Percentiles rank a stretch among this genome's conserved stretches.
These are phyloP conservation scores for Ilex asprella DNA, from an alignment of 257 asterid genomes.

Conservation along the genomic window DNA sequence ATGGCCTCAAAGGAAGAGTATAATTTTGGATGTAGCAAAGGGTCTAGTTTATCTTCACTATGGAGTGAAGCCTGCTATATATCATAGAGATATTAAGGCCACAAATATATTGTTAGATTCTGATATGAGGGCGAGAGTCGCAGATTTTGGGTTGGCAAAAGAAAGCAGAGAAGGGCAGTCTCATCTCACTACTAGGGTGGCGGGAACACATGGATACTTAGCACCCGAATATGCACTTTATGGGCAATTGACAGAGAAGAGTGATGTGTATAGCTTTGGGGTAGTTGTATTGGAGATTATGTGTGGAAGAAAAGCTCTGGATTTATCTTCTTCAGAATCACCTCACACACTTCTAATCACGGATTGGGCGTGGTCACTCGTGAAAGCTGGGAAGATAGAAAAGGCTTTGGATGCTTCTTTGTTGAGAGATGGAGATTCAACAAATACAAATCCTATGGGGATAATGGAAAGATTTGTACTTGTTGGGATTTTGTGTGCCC, in stretches of 20 bases:
- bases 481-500: slow-evolving; percentile 83
- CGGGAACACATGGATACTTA: slow-evolving; percentile 89
- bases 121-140: slow-evolving; percentile 87
- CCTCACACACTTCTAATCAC: slow-evolving; percentile 53
- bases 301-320: slow-evolving; percentile 91
- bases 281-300: slow-evolving; percentile 83
- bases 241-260: slow-evolving; percentile 82
- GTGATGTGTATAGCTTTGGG: slow-evolving; percentile 91
- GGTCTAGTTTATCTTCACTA: slow-evolving; percentile 70
- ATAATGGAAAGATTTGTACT: slow-evolving; percentile 75
- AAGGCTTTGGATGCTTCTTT: slow-evolving; percentile 47
- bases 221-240: slow-evolving; percentile 93
- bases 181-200: slow-evolving; percentile 83
- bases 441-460: slow-evolving; percentile 45
- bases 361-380: slow-evolving; percentile 88
- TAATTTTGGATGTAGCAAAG: slow-evolving; percentile 80
- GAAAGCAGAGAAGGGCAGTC: slow-evolving; percentile 74
- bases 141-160: slow-evolving; percentile 82
- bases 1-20: slow-evolving; percentile 79
- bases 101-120: slow-evolving; percentile 73
- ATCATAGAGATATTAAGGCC: slow-evolving; percentile 79
- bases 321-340: slow-evolving; percentile 40
- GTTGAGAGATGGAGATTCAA: slow-evolving; percentile 34
- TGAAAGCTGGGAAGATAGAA: slow-evolving; percentile 56
- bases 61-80: slow-evolving; percentile 81